A percentile compares a stretch with the other conserved stretches of the same genome.
These are phyloP conservation scores for Cubamyces lactineus DNA, from an alignment of 768 basidiomycete genomes.

Conservation along the genomic window DNA sequence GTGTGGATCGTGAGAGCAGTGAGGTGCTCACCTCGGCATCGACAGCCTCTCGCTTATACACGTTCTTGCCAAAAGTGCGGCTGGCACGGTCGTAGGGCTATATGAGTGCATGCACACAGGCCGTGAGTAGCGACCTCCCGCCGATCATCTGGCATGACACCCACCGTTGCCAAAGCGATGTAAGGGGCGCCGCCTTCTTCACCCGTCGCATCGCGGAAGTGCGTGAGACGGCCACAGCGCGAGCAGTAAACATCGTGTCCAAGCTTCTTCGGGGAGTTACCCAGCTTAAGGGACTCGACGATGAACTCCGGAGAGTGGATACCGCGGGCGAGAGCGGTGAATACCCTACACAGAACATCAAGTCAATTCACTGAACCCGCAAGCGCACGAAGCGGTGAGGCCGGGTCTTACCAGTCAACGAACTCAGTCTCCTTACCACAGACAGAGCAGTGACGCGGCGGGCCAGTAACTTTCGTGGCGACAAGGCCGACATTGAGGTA, in stretches of 20 bases:
- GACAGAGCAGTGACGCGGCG: conserved; percentile 6
- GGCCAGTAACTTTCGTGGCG: conserved; percentile 4
- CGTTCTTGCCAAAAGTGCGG: not conserved
- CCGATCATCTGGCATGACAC: not conserved
- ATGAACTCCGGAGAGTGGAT: conserved; percentile 24
- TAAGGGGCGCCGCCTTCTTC: conserved; percentile 14
- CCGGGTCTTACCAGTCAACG: conserved; percentile 20
- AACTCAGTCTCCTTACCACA: conserved; percentile 26
- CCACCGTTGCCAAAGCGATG: conserved; percentile 11
- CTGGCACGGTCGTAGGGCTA: conserved; percentile 12
- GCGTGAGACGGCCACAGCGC: conserved; percentile 19
- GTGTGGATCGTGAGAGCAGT: not conserved
- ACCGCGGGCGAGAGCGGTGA: conserved; percentile 20
- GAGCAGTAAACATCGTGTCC: conserved; percentile 28
- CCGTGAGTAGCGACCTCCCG: not conserved
- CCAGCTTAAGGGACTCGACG: conserved; percentile 18
- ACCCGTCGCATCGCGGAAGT: conserved; percentile 1
- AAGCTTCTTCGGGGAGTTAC: conserved; percentile 15
- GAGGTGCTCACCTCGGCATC: not conserved
- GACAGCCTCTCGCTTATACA: not conserved
- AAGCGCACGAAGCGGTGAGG: not conserved
- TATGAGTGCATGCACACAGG: not conserved
- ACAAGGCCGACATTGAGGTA: conserved; percentile 8
- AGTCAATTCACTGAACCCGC: not conserved
- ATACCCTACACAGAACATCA: conserved; percentile 8